Evolutionary conservation across 73 alveolate genomes (phyloP).

Genomic region (Tetrahymena borealis): DNA sequence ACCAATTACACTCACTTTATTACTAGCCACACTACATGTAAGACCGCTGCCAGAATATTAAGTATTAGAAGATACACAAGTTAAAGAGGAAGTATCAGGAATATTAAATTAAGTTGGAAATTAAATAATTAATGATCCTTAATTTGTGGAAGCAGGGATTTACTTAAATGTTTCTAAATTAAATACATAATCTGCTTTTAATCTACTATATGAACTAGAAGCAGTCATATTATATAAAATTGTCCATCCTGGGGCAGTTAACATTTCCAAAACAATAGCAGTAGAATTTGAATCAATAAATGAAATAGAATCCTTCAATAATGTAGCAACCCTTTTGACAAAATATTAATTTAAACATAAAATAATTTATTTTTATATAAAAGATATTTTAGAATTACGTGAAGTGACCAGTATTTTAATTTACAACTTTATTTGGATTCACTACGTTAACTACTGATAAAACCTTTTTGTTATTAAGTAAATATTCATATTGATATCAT

Average conservation of each 20-base stretch:
- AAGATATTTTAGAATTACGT: background rate
- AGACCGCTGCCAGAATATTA: background rate
- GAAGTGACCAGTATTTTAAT: slow-evolving; percentile 33
- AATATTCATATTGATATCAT: background rate
- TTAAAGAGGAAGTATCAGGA: background rate
- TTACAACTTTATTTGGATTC: slow-evolving; percentile 18
- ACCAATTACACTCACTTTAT: background rate
- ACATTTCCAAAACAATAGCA: slow-evolving; percentile 35
- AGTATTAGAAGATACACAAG: background rate
- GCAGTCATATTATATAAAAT: background rate
- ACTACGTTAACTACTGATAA: background rate
- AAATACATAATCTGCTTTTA: slow-evolving; percentile 10
- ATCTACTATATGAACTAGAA: slow-evolving; percentile 18
- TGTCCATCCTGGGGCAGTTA: slow-evolving; percentile 37
- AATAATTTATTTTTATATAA: background rate
- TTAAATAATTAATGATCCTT: background rate
- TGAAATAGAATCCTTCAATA: background rate
- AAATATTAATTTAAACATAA: background rate
- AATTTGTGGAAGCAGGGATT: slow-evolving; percentile 7
- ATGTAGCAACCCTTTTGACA: background rate
- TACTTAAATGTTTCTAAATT: slow-evolving; percentile 6
- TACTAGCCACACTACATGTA: background rate
- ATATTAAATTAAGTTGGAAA: background rate
- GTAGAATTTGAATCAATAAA: slow-evolving; percentile 16
- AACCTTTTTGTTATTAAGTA: background rate